phyloP scores from a whole-genome alignment of 2,329 filamentous ascomycete species.

The Phaeomoniella chlamydospora region DNA sequence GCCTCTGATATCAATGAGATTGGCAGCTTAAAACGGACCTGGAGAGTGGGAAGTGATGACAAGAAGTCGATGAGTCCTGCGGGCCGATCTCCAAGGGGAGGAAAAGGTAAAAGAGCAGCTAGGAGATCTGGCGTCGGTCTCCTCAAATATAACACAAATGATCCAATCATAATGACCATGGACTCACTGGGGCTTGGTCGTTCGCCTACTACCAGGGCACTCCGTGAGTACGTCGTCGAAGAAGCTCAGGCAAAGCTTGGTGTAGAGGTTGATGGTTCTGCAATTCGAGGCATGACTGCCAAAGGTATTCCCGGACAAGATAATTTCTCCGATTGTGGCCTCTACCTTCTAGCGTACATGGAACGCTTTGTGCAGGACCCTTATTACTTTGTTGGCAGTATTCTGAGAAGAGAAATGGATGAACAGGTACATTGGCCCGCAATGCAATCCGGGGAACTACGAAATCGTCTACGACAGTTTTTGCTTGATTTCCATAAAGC shows the following conservation, averaged over 20 bases:
- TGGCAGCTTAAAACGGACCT: constrained; percentile 9
- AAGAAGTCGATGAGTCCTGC: not conserved
- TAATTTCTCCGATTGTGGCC: constrained; percentile 80
- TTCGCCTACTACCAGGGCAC: constrained; percentile 39
- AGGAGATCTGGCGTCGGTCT: constrained; percentile 11
- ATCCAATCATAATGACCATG: constrained; percentile 66
- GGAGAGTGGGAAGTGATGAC: constrained; percentile 8
- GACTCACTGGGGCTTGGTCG: constrained; percentile 67
- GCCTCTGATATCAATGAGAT: constrained; percentile 8
- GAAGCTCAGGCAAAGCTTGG: constrained; percentile 53
- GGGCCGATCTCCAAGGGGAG: constrained; percentile 15
- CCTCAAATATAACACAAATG: constrained; percentile 32
- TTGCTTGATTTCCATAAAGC: constrained; percentile 10
- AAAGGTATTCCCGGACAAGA: constrained; percentile 63
- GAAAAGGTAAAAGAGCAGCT: constrained; percentile 16
- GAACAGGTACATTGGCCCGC: constrained; percentile 16
- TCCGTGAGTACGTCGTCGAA: constrained; percentile 63
- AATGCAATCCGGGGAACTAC: constrained; percentile 8
- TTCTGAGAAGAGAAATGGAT: constrained; percentile 52
- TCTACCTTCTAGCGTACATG: constrained; percentile 75
- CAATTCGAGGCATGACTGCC: constrained; percentile 51
- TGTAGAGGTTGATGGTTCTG: constrained; percentile 27
- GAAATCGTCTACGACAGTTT: constrained; percentile 8
- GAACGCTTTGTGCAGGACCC: constrained; percentile 68
- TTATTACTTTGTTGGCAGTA: constrained; percentile 49